Percentiles rank a stretch among this genome's conserved stretches.
Conservation (phyloP, 2,329 filamentous ascomycete species). For the Beauveria bassiana region DNA sequence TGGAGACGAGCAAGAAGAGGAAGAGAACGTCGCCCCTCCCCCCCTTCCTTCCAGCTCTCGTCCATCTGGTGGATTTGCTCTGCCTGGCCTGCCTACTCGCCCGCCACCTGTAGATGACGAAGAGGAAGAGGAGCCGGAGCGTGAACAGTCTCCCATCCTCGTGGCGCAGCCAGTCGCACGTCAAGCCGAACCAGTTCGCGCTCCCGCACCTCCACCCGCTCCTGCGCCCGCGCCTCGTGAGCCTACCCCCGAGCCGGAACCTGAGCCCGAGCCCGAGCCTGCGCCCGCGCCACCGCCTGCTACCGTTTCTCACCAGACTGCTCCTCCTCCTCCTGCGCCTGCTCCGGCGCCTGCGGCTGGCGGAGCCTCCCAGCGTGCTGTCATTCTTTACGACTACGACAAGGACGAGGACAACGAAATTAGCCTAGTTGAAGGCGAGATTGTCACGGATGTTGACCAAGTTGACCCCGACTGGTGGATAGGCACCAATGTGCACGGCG, state of each 20-base stretch:
- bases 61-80: conserved; percentile 66
- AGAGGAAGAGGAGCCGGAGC: conserved; percentile 44
- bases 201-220: conserved; percentile 7
- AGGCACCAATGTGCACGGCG: conserved; percentile 77
- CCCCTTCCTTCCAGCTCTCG: conserved; percentile 54
- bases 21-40: conserved; percentile 44
- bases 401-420: conserved; percentile 97
- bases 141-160: conserved; percentile 67
- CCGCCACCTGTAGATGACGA: conserved; percentile 48
- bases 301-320: background rate
- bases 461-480: conserved; percentile 99
- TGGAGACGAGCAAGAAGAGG: conserved; percentile 13
- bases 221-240: conserved; percentile 10
- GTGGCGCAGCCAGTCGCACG: conserved; percentile 80
- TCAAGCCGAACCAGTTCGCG: conserved; percentile 23
- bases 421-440: conserved; percentile 80
- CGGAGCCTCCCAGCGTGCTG: conserved; percentile 49
- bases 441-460: conserved; percentile 89
- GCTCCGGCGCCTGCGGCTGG: conserved; percentile 9
- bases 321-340: conserved; percentile 8
- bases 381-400: conserved; percentile 92
- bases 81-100: conserved; percentile 66
- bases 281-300: background rate
- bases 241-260: conserved; percentile 5
- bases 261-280: conserved; percentile 2